Percentiles rank a stretch among this genome's conserved stretches.
Conservation (phyloP, 768 basidiomycete genomes). For the Hygrocybe punicea region DNA sequence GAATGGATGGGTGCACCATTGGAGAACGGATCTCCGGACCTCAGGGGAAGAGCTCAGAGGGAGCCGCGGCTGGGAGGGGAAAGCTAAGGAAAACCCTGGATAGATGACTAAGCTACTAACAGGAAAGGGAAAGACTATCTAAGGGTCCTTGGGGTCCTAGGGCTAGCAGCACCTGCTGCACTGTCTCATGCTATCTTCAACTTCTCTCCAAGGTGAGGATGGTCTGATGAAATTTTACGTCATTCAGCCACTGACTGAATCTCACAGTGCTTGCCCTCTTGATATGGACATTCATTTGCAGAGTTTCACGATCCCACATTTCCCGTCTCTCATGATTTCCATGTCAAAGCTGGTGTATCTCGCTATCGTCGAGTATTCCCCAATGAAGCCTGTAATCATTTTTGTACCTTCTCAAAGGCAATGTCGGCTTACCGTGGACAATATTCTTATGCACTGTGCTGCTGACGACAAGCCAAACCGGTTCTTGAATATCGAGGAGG, state of each 20-base stretch:
- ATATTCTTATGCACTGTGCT: constrained; percentile 81
- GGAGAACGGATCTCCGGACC: too few relatives aligned
- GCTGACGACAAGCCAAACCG: constrained; percentile 82
- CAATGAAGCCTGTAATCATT: constrained; percentile 80
- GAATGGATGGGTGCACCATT: constrained; percentile 98
- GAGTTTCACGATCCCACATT: constrained; percentile 93
- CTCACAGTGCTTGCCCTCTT: constrained; percentile 79
- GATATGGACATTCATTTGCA: constrained; percentile 98
- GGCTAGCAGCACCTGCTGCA: too few relatives aligned
- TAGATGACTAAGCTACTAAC: too few relatives aligned
- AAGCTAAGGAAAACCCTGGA: too few relatives aligned
- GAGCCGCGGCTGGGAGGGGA: too few relatives aligned
- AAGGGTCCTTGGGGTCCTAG: too few relatives aligned
- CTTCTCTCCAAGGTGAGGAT: constrained; percentile 79
- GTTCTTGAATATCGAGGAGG: constrained; percentile 85
- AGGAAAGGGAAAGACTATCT: too few relatives aligned
- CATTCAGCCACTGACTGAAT: constrained; percentile 4
- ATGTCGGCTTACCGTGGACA: constrained; percentile 86
- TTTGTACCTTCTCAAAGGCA: constrained; percentile 94
- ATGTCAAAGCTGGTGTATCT: constrained; percentile 99
- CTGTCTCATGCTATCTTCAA: constrained; percentile 95
- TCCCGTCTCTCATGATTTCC: constrained; percentile 96
- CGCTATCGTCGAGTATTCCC: constrained; percentile 83
- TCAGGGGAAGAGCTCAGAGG: too few relatives aligned
- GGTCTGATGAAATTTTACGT: not conserved